These are phyloP conservation scores for Myriosclerotinia scirpicola DNA, from an alignment of 2,329 filamentous ascomycete genomes.

Conservation along the genomic window DNA sequence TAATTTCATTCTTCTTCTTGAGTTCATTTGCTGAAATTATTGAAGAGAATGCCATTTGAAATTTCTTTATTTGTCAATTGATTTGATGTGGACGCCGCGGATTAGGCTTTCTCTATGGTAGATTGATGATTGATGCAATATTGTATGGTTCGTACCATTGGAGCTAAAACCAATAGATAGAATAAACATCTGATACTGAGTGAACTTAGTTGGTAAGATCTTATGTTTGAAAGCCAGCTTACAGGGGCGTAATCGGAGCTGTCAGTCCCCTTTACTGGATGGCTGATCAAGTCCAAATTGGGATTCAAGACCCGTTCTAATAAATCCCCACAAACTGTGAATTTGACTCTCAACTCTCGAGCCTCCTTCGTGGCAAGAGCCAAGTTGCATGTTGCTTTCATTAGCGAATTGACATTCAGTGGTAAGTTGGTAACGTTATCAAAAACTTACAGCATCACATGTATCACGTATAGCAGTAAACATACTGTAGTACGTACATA, in stretches of 20 bases:
- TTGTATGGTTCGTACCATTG: too few species aligned
- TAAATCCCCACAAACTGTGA: background rate
- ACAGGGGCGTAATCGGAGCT: background rate
- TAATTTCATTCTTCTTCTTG: background rate
- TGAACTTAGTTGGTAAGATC: background rate
- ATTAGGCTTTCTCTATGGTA: background rate
- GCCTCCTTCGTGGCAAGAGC: background rate
- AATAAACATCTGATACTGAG: background rate
- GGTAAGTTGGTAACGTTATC: background rate
- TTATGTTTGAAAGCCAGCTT: background rate
- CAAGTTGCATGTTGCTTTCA: background rate
- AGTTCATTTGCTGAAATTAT: background rate
- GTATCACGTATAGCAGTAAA: background rate
- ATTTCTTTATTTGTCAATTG: background rate
- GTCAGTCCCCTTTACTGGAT: background rate
- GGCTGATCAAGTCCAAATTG: background rate
- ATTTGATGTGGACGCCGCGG: background rate
- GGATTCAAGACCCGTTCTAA: background rate
- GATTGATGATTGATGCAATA: too few species aligned
- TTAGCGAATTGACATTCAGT: background rate
- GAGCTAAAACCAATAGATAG: too few species aligned
- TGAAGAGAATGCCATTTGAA: background rate
- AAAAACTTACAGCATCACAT: background rate
- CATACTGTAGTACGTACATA: background rate
- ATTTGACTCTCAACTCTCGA: background rate